Conservation (phyloP, 2,329 filamentous ascomycete species). For the Aspergillus hortae region DNA sequence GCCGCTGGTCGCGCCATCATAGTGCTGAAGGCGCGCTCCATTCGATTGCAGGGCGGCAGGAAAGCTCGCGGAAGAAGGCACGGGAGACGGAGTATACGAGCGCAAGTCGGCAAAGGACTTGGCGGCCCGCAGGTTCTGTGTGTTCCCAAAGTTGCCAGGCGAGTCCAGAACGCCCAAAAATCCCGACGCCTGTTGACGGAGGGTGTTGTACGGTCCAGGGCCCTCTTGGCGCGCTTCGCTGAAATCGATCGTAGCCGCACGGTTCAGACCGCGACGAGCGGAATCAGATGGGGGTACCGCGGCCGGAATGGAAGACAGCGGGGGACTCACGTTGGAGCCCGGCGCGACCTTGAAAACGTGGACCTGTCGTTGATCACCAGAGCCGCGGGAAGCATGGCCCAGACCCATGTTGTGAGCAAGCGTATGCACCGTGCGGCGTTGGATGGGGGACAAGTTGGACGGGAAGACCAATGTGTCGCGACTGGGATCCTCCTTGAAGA, state of each 20-base stretch:
- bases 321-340: conserved; percentile 56
- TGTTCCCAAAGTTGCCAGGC: conserved; percentile 62
- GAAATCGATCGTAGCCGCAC: conserved; percentile 97
- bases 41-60: conserved; percentile 64
- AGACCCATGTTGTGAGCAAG: conserved; percentile 93
- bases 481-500: conserved; percentile 77
- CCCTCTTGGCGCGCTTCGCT: conserved; percentile 74
- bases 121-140: conserved; percentile 79
- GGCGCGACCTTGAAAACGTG: conserved; percentile 69
- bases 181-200: conserved; percentile 69
- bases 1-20: conserved; percentile 54
- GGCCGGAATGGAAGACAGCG: conserved; percentile 58
- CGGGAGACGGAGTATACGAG: conserved; percentile 91
- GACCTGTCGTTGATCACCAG: conserved; percentile 81
- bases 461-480: conserved; percentile 84
- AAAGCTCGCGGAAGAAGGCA: conserved; percentile 84
- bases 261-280: conserved; percentile 79
- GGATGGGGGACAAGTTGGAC: conserved; percentile 71
- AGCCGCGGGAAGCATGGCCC: conserved; percentile 84
- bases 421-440: conserved; percentile 88
- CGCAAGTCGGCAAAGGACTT: conserved; percentile 96
- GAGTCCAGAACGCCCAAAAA: conserved; percentile 88
- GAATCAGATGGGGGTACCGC: conserved; percentile 68
- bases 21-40: conserved; percentile 57
- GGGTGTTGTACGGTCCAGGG: conserved; percentile 67